Percentiles rank a stretch among this genome's conserved stretches.
Conservation (phyloP, 768 basidiomycete genomes). For the Crucibulum laeve region DNA sequence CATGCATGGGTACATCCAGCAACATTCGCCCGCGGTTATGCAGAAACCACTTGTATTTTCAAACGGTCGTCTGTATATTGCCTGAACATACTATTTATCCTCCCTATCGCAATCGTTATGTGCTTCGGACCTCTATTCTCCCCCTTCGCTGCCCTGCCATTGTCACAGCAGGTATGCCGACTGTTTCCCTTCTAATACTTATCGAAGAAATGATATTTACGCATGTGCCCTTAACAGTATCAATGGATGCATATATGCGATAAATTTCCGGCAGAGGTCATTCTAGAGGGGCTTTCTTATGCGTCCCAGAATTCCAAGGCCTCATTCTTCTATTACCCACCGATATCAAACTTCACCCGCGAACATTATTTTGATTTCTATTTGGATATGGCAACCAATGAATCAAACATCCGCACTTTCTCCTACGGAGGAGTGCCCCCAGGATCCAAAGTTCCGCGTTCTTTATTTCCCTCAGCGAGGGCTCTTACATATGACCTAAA, state of each 20-base stretch:
- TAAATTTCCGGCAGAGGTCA: conserved; percentile 7
- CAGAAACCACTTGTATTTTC: too few species aligned
- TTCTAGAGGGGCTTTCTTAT: conserved; percentile 5
- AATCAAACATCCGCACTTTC: background rate
- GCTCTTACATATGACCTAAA: background rate
- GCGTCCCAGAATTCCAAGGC: background rate
- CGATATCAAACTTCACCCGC: background rate
- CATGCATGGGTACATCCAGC: too few species aligned
- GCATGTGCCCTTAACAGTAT: background rate
- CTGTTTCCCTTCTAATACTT: background rate
- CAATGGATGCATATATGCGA: conserved; percentile 11
- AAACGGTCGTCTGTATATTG: too few species aligned
- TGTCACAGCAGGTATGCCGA: conserved; percentile 4
- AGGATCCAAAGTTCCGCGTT: background rate
- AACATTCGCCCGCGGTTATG: too few species aligned
- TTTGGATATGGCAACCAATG: background rate
- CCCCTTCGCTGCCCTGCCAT: conserved; percentile 10
- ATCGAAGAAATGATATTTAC: background rate
- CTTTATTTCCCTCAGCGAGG: background rate
- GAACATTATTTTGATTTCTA: background rate
- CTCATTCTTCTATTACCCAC: conserved; percentile 1
- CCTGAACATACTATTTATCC: background rate
- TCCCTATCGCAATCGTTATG: conserved; percentile 9
- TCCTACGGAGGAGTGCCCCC: background rate
- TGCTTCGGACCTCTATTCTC: conserved; percentile 11